Conservation (phyloP, 2,329 filamentous ascomycete species). For the Penicillium sp. region DNA sequence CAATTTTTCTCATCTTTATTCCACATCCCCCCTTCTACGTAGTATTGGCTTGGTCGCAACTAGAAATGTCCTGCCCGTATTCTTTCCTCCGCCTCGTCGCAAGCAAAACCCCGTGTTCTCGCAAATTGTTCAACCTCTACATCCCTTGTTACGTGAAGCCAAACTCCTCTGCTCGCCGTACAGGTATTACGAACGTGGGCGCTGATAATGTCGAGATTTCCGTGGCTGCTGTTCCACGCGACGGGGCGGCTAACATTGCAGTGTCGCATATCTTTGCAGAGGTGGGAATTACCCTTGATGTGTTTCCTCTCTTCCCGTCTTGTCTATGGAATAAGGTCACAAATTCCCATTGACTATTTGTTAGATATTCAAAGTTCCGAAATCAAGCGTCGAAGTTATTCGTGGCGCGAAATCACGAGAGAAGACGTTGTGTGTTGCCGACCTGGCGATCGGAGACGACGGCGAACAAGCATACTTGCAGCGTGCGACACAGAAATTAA, state of each 20-base stretch:
- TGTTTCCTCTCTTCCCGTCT: not conserved
- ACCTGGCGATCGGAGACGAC: conserved; percentile 27
- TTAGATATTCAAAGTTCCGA: conserved; percentile 59
- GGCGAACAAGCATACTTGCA: conserved; percentile 31
- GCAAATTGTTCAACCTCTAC: conserved; percentile 45
- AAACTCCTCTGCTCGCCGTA: conserved; percentile 58
- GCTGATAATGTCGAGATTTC: conserved; percentile 61
- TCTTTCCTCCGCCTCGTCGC: conserved; percentile 12
- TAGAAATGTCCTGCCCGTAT: conserved; percentile 7
- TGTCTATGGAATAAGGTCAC: not conserved
- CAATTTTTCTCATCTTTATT: not conserved
- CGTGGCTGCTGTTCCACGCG: conserved; percentile 62
- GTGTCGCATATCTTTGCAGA: conserved; percentile 61
- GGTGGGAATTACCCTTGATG: conserved; percentile 35
- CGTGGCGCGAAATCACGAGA: conserved; percentile 63
- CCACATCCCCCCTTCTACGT: not conserved
- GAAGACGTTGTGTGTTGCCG: conserved; percentile 53
- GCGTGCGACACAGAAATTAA: conserved; percentile 14
- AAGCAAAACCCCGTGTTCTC: conserved; percentile 1
- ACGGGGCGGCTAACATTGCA: conserved; percentile 68
- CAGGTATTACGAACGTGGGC: conserved; percentile 58
- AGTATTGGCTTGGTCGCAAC: not conserved
- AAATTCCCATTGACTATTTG: not conserved
- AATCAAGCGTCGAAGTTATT: conserved; percentile 61
- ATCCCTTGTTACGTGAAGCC: conserved; percentile 67